Evolutionary conservation across 2,329 filamentous ascomycete species (phyloP).

Genomic region (Paecilomyces fulvus): DNA sequence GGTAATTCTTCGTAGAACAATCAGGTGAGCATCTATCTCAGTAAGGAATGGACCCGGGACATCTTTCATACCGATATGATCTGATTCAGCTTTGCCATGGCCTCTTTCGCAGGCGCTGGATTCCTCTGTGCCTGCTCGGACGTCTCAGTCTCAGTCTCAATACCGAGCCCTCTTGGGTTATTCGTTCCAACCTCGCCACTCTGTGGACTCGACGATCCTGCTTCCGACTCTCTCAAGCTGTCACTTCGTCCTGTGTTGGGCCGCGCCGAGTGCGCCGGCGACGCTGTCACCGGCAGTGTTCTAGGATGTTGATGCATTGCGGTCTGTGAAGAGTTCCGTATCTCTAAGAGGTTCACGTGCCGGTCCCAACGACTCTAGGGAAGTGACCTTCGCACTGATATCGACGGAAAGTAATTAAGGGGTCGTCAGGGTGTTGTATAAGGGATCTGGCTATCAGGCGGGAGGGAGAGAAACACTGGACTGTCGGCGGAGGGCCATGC

Average conservation of each 20-base stretch:
- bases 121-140: conserved; percentile 33
- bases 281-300: conserved; percentile 62
- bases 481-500: conserved; percentile 30
- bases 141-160: conserved; percentile 40
- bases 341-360: neutral
- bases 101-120: conserved; percentile 53
- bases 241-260: conserved; percentile 66
- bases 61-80: conserved; percentile 67
- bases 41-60: neutral
- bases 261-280: conserved; percentile 62
- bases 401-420: neutral
- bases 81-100: conserved; percentile 75
- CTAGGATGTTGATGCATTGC: conserved; percentile 88
- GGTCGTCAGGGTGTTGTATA: neutral
- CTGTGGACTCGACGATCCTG: conserved; percentile 45
- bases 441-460: conserved; percentile 20
- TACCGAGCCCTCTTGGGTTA: conserved; percentile 42
- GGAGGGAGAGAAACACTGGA: conserved; percentile 22
- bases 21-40: neutral
- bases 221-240: conserved; percentile 57
- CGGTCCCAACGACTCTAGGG: neutral
- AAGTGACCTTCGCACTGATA: neutral
- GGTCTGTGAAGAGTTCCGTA: conserved; percentile 5
- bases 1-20: conserved; percentile 62
- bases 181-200: conserved; percentile 44